A percentile compares a stretch with the other conserved stretches of the same genome.
phyloP scores from a whole-genome alignment of 2,329 filamentous ascomycete genomes.

The Neurospora crassa region DNA sequence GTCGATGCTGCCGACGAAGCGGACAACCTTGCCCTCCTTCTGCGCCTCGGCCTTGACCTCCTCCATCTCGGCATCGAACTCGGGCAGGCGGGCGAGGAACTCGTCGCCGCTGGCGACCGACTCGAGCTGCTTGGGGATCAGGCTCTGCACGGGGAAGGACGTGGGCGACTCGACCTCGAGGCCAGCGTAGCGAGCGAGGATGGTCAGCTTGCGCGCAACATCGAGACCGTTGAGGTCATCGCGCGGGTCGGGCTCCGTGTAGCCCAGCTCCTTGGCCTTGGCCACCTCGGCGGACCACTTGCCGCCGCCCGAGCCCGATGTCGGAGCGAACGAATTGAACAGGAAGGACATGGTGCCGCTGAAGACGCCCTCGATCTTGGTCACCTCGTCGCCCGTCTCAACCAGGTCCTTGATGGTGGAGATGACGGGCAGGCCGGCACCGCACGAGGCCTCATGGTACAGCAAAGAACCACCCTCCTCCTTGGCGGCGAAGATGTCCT shows the following conservation, averaged over 20 bases:
- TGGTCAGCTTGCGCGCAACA: constrained; percentile 92
- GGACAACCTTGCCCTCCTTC: constrained; percentile 80
- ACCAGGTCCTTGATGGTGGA: constrained; percentile 92
- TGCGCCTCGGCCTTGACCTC: constrained; percentile 76
- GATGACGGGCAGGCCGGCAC: constrained; percentile 86
- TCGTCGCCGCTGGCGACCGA: constrained; percentile 67
- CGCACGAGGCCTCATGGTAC: constrained; percentile 92
- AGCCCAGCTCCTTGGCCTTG: constrained; percentile 87
- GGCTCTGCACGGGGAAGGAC: constrained; percentile 84
- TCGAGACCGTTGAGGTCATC: constrained; percentile 83
- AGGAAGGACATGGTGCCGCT: constrained; percentile 96
- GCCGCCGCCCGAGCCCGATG: constrained; percentile 56
- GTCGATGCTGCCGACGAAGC: constrained; percentile 91
- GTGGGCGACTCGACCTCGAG: constrained; percentile 74
- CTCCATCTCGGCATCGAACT: constrained; percentile 87
- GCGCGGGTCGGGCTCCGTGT: constrained; percentile 79
- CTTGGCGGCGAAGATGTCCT: constrained; percentile 72
- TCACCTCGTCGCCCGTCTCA: constrained; percentile 84
- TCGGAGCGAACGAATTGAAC: constrained; percentile 87
- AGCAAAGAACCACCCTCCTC: constrained; percentile 65
- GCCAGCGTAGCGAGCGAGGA: constrained; percentile 78
- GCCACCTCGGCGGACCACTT: constrained; percentile 87
- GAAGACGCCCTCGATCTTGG: constrained; percentile 92
- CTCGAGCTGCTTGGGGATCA: constrained; percentile 84
- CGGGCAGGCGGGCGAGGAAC: constrained; percentile 71